phyloP scores from a whole-genome alignment of 2,329 filamentous ascomycete genomes.

The Cladosporium sp. region DNA sequence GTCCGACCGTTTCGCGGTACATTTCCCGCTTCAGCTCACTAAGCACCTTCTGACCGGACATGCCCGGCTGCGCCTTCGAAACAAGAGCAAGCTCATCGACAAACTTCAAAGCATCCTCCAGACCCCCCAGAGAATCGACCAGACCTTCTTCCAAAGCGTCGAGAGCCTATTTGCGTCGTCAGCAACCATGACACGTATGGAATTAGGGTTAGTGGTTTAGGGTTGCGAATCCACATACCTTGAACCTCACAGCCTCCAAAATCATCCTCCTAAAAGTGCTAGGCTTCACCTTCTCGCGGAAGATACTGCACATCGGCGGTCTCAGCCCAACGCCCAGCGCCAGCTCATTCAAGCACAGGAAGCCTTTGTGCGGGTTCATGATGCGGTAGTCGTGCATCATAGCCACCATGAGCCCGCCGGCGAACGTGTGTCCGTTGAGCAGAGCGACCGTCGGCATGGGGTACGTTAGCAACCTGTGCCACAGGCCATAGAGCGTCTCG shows the following conservation, averaged over 20 bases:
- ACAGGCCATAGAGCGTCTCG: conserved; percentile 63
- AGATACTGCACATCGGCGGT: conserved; percentile 72
- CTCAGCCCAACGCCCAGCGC: conserved; percentile 76
- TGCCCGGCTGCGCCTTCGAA: conserved; percentile 52
- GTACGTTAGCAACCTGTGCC: conserved; percentile 66
- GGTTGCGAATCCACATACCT: conserved; percentile 29
- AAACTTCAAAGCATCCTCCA: conserved; percentile 63
- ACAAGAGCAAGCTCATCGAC: conserved; percentile 60
- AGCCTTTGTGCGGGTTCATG: conserved; percentile 70
- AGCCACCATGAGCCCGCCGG: conserved; percentile 76
- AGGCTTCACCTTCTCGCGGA: conserved; percentile 65
- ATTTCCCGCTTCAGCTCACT: conserved; percentile 73
- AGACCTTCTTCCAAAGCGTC: conserved; percentile 67
- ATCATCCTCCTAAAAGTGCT: conserved; percentile 63
- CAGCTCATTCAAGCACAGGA: conserved; percentile 77
- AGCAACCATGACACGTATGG: neutral
- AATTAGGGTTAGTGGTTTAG: neutral
- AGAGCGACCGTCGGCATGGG: conserved; percentile 82
- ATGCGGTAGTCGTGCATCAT: conserved; percentile 84
- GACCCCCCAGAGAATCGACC: conserved; percentile 66
- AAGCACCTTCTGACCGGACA: conserved; percentile 62
- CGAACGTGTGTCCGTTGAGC: conserved; percentile 78
- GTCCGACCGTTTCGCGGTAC: conserved; percentile 64
- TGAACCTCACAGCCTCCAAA: conserved; percentile 71
- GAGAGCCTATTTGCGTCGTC: conserved; percentile 42